These are phyloP conservation scores for Chalaropsis thielavioides DNA, from an alignment of 2,329 filamentous ascomycete genomes.

Conservation along the genomic window DNA sequence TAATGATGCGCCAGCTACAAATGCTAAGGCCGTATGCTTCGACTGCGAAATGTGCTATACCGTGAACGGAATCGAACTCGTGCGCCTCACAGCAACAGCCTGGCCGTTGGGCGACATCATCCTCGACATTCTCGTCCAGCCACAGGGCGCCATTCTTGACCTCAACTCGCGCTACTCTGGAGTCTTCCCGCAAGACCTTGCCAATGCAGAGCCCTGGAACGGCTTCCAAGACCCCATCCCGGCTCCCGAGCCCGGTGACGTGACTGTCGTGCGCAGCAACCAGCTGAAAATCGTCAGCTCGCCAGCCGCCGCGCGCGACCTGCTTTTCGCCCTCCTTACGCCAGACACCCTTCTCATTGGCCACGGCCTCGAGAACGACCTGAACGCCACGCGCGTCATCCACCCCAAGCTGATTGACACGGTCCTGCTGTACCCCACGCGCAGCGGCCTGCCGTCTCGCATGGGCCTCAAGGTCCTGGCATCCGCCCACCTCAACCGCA, in stretches of 20 bases:
- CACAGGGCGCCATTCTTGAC: conserved; percentile 71
- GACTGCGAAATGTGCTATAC: conserved; percentile 99
- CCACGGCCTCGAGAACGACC: conserved; percentile 88
- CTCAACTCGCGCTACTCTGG: conserved; percentile 89
- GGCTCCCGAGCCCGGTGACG: conserved; percentile 20
- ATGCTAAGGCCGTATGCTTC: conserved; percentile 58
- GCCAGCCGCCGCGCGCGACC: conserved; percentile 55
- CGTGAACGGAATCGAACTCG: conserved; percentile 69
- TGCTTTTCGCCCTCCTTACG: conserved; percentile 62
- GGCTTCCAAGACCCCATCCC: conserved; percentile 23
- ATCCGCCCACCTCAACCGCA: conserved; percentile 51
- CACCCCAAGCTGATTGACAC: conserved; percentile 81
- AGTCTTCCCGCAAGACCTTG: conserved; percentile 63
- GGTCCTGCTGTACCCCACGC: conserved; percentile 68
- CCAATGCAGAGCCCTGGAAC: conserved; percentile 47
- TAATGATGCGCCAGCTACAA: conserved; percentile 36
- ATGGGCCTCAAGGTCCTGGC: conserved; percentile 64
- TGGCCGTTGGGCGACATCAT: conserved; percentile 68
- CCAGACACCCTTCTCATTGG: conserved; percentile 75
- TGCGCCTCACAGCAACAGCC: conserved; percentile 73
- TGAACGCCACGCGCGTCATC: conserved; percentile 71
- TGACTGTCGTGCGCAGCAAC: conserved; percentile 23
- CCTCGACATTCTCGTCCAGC: conserved; percentile 72
- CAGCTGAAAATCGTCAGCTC: conserved; percentile 60
- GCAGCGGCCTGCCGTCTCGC: conserved; percentile 59